Evolutionary conservation across 495 filamentous ascomycete genomes (phyloP), one percentile per base, ranked within the genome.

Genomic region (Cercophora samala): DNA sequence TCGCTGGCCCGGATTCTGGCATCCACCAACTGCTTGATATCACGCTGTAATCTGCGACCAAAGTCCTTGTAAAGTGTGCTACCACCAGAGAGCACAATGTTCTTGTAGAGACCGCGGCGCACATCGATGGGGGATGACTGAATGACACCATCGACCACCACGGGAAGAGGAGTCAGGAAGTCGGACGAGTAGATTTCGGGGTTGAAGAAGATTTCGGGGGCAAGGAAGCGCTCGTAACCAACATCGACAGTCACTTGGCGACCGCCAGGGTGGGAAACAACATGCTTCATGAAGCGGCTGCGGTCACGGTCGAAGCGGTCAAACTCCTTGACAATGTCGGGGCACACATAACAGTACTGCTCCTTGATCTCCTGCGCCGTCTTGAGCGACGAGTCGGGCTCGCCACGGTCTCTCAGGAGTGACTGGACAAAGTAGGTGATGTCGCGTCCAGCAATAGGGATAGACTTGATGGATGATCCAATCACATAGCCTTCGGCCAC

Each of bases 181-280:
- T 99, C 96, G 66, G 93, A 97, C 32, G 91, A 96, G 82, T 97
- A 97, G 73, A 98, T 98, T 82, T 99, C 95, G 42, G 95, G 95
- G 78, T 98, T 99, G 85, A 99, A 99, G 83, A 98, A 99, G 70
- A 99, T 99, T 78, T 99, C 95, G 55, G 95, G 95, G 2, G 95
- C 95, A 53, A 99, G 85, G 85, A 99, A 99, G 46, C 95, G 92
- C 76, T 99, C 95, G 80, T 99, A 99, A 53, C 95, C 95, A 46
- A 99, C 90, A 74, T 99, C 95, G 46, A 99, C 91, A 18, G 81
- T 87, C 11, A 93, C 87, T 67, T 89, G 89, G 67, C 89, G 88
- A 56, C 95, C 95, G 68, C 93, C 93, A n/a, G 91, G 91, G 58
- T 94, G 87, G 42, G 86, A 88, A 18, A 96, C 91, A 22, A 88